phyloP scores from a whole-genome alignment of 139 green algal species.

The Closterium sp. region DNA sequence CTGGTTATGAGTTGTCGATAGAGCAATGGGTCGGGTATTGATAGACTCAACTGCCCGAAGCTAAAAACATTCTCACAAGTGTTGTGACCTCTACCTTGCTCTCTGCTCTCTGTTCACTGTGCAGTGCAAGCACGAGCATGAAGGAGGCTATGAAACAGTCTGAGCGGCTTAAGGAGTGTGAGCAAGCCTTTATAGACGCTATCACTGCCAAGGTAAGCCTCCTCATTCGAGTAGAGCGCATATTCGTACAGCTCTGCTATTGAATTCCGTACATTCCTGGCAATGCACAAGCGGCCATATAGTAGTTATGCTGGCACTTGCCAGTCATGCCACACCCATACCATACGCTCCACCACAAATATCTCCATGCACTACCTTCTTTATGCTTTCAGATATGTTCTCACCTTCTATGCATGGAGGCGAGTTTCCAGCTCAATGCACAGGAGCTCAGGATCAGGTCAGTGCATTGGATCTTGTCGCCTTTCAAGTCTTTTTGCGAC shows the following conservation, averaged over 20 bases:
- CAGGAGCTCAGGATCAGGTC: not conserved
- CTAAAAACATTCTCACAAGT: too few relatives aligned
- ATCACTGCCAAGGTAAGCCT: not conserved
- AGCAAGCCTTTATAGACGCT: not conserved
- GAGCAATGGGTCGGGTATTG: too few relatives aligned
- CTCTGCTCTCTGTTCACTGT: not conserved
- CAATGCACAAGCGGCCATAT: not conserved
- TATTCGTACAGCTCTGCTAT: not conserved
- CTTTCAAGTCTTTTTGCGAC: not conserved
- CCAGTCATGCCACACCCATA: not conserved
- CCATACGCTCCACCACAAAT: not conserved
- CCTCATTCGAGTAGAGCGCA: not conserved
- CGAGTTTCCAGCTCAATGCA: not conserved
- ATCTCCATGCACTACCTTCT: not conserved
- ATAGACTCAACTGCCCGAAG: too few relatives aligned
- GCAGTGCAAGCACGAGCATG: not conserved
- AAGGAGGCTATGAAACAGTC: not conserved
- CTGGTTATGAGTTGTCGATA: not conserved
- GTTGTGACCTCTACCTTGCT: too few relatives aligned
- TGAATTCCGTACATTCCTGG: not conserved
- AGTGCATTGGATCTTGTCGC: not conserved
- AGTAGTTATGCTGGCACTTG: too few relatives aligned
- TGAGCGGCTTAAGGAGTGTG: not conserved
- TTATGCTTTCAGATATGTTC: not conserved
- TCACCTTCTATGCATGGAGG: not conserved